Evolutionary conservation across 148 eudicot genomes (phyloP).

Genomic region (Persicaria maculosa): DNA sequence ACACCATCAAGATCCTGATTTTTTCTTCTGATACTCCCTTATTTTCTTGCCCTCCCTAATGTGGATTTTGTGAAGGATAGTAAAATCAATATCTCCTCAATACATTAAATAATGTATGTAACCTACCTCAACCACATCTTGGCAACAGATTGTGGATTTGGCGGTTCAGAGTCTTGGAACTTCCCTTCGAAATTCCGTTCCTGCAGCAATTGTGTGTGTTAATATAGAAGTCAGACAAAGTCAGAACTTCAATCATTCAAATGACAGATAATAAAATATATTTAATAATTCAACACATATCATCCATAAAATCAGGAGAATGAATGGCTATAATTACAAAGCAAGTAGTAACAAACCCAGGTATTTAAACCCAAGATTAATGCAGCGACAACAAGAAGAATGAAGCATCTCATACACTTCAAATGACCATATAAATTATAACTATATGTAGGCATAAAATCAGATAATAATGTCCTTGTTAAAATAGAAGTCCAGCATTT

Average conservation of each 20-base stretch:
- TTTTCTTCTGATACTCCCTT: too few relatives aligned
- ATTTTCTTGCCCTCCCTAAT: too few relatives aligned
- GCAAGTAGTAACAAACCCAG: background rate
- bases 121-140: conserved; percentile 73
- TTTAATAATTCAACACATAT: background rate
- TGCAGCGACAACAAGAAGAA: background rate
- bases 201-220: conserved; percentile 30
- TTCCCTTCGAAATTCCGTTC: conserved; percentile 67
- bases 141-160: conserved; percentile 59
- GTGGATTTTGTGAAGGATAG: background rate
- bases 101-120: background rate
- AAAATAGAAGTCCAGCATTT: background rate
- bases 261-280: background rate
- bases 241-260: conserved; percentile 1
- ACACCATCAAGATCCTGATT: too few relatives aligned
- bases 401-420: background rate
- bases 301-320: background rate
- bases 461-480: background rate
- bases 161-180: conserved; percentile 61
- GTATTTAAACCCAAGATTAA: background rate
- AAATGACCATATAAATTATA: too few relatives aligned
- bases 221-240: background rate
- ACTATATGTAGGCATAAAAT: background rate
- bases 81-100: background rate
- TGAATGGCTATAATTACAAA: background rate